phyloP scores from a whole-genome alignment of 441 rosid species.

The Aleurites moluccanus region DNA sequence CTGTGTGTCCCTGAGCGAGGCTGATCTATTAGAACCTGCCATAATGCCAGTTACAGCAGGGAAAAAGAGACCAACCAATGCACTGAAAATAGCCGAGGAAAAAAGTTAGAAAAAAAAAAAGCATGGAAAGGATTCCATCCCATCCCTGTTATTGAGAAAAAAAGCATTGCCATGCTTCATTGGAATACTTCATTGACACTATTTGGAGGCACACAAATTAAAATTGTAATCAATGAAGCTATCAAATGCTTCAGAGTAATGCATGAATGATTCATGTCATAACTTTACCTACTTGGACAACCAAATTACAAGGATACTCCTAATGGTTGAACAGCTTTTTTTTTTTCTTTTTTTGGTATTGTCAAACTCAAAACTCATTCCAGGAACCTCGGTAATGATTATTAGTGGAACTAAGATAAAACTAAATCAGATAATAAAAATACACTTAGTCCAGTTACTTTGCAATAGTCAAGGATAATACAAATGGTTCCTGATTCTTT shows the following conservation, averaged over 20 bases:
- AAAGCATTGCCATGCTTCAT: slow-evolving; percentile 10
- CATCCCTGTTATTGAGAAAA: neutral
- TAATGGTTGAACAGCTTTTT: neutral
- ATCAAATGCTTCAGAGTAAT: neutral
- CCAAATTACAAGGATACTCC: neutral
- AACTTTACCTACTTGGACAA: neutral
- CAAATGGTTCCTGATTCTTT: neutral
- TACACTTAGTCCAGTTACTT: neutral
- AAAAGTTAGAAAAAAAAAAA: slow-evolving; percentile 26
- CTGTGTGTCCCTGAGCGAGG: slow-evolving; percentile 96
- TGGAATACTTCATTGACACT: neutral
- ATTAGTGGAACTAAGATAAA: neutral
- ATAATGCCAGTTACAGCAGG: slow-evolving; percentile 99
- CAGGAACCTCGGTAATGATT: neutral
- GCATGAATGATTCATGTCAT: neutral
- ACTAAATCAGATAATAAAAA: slow-evolving; percentile 3
- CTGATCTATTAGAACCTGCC: slow-evolving; percentile 99
- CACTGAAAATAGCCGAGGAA: slow-evolving; percentile 52
- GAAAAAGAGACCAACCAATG: slow-evolving; percentile 96
- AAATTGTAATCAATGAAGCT: neutral
- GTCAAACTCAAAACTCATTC: neutral
- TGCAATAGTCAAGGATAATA: neutral
- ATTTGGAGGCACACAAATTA: neutral
- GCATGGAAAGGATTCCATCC: neutral
- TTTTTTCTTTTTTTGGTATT: neutral